These are phyloP conservation scores for Trypanosoma conorhini DNA, from an alignment of 208 protist species.

Conservation along the genomic window DNA sequence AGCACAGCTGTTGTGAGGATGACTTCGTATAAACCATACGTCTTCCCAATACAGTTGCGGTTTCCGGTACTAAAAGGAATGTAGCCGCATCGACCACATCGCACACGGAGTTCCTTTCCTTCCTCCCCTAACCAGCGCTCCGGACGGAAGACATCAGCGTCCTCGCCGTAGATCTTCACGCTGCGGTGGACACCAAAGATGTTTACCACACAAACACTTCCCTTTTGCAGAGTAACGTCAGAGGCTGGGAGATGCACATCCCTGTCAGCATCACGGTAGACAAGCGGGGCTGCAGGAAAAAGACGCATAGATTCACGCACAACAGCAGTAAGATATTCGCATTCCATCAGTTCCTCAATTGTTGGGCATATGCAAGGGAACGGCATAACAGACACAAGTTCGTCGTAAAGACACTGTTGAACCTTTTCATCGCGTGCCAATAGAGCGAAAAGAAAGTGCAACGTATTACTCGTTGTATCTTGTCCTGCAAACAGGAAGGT, in stretches of 20 bases:
- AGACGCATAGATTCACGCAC: slow-evolving; percentile 50
- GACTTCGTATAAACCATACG: slow-evolving; percentile 40
- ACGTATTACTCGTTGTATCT: slow-evolving; percentile 54
- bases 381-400: slow-evolving; percentile 47
- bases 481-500: slow-evolving; percentile 64
- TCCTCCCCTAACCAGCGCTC: slow-evolving; percentile 54
- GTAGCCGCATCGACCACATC: slow-evolving; percentile 52
- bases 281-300: slow-evolving; percentile 52
- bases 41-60: slow-evolving; percentile 53
- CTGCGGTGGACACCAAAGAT: slow-evolving; percentile 59
- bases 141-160: slow-evolving; percentile 42
- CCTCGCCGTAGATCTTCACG: slow-evolving; percentile 37
- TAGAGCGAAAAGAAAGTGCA: slow-evolving; percentile 53
- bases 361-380: slow-evolving; percentile 35
- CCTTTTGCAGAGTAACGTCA: slow-evolving; percentile 46
- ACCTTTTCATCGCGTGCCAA: slow-evolving; percentile 35
- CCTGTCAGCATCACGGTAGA: slow-evolving; percentile 53
- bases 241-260: slow-evolving; percentile 46
- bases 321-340: slow-evolving; percentile 52
- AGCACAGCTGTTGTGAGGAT: slow-evolving; percentile 45
- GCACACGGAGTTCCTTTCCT: slow-evolving; percentile 34
- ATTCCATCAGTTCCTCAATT: slow-evolving; percentile 46
- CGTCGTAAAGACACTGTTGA: slow-evolving; percentile 43
- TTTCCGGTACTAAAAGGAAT: slow-evolving; percentile 55
- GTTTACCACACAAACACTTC: slow-evolving; percentile 44